Evolutionary conservation across 805 yeast species (phyloP), one percentile per base, ranked within the genome.

Genomic region (Wickerhamiella bombiphila): DNA sequence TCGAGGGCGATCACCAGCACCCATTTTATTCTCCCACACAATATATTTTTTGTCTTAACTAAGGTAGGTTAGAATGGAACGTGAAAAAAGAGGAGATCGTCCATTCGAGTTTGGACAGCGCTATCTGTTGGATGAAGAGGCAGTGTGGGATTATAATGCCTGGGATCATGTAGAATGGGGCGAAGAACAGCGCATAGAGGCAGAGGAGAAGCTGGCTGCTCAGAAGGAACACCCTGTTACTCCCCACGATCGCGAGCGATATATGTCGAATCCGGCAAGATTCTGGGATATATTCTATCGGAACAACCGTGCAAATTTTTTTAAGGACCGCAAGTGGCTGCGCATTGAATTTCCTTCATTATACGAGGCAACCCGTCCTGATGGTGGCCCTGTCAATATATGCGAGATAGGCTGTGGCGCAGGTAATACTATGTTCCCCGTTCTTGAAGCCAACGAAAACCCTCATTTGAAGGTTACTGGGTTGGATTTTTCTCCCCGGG

Each of bases 131-230:
- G 71, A 75, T 34, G 74, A 77, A 3, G 85, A 83, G 21, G 59
- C 57, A 13, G 94, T 91, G 1, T 91, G 93, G 76, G 69, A 71
- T 42, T 93, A 80, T 54, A 91, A 91, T 55, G 98, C 98, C 0
- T 79, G 91, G 80, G 98, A 91, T 56, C 94, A 91, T 55, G 96
- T 85, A 24, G 94, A 83, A 53, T 86, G 95, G 94, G 96, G 93
- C 35, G 85, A 80, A 37, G 94, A 83, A 49, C 96, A 91, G 55
- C 57, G 76, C 11, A 53, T 63, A 16, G 74, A 78, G 45, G 95
- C 95, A 2, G 69, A 78, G 51, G 74, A 68, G 48, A 74, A 77
- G 55, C 78, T 88, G 25, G 58, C 70, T 17, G 70, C 73, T 45
- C 98, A 91, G 55, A 69, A 72, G 41, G 80, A 77, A 32, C 63